Percentiles rank a stretch among this genome's conserved stretches.
These are phyloP conservation scores for Lachancea nothofagi DNA, from an alignment of 805 yeast genomes.

Conservation along the genomic window DNA sequence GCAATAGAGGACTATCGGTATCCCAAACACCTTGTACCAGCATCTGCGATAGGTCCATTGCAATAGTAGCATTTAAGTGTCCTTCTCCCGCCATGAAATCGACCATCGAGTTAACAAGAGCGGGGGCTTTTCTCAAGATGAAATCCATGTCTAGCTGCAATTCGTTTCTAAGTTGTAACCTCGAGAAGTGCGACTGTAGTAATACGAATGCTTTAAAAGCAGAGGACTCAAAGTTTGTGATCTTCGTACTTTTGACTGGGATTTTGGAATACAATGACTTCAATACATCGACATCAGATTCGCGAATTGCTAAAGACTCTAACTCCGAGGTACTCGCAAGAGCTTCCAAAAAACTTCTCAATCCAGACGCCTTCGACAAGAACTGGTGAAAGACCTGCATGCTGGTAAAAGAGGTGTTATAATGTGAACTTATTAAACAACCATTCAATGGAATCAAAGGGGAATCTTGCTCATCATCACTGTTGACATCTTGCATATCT, in stretches of 20 bases:
- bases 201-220: conserved; percentile 66
- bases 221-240: conserved; percentile 40
- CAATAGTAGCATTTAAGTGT: conserved; percentile 64
- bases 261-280: conserved; percentile 48
- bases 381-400: conserved; percentile 54
- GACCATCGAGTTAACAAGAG: conserved; percentile 57
- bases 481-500: conserved; percentile 25
- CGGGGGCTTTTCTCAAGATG: conserved; percentile 46
- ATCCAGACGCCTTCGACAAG: conserved; percentile 49
- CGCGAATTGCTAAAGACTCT: conserved; percentile 58
- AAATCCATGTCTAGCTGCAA: conserved; percentile 49
- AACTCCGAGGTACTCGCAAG: conserved; percentile 68
- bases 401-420: conserved; percentile 58
- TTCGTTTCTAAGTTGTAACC: conserved; percentile 58
- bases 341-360: conserved; percentile 58
- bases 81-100: conserved; percentile 82
- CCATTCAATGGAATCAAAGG: conserved; percentile 57
- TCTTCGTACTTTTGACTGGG: conserved; percentile 51
- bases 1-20: conserved; percentile 69
- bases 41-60: conserved; percentile 88
- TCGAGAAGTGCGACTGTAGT: conserved; percentile 74
- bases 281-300: conserved; percentile 49
- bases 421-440: conserved; percentile 69
- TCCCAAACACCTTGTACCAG: conserved; percentile 83
- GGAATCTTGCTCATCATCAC: conserved; percentile 34